These are phyloP conservation scores for Acacia pycnantha DNA, from an alignment of 331 rosid species.

Conservation along the genomic window DNA sequence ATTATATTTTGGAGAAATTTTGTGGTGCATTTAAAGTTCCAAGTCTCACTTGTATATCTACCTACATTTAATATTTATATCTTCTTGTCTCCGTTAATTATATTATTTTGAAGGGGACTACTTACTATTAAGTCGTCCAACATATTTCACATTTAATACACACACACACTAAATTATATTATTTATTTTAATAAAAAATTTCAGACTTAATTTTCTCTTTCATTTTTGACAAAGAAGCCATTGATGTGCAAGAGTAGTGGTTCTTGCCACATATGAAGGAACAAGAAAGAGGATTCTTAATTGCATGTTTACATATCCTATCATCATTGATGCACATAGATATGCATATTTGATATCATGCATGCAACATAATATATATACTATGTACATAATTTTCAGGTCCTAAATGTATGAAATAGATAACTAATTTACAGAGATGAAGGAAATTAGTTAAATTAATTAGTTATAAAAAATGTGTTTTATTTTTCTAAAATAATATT, in stretches of 20 bases:
- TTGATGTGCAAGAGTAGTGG: neutral
- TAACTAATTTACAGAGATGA: too few relatives aligned
- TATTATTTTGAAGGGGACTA: neutral
- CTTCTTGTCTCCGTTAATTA: slow-evolving; percentile 18
- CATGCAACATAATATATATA: neutral
- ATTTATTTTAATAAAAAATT: neutral
- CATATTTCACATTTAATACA: neutral
- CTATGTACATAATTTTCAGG: too few relatives aligned
- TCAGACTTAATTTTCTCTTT: neutral
- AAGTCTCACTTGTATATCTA: neutral
- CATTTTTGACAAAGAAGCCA: neutral
- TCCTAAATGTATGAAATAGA: too few relatives aligned
- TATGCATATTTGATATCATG: neutral
- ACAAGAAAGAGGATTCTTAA: neutral
- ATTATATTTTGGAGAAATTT: neutral
- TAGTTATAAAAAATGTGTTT: too few relatives aligned
- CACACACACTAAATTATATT: neutral
- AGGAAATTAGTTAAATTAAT: too few relatives aligned
- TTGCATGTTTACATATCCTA: neutral
- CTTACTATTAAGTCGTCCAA: neutral
- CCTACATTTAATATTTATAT: slow-evolving; percentile 14
- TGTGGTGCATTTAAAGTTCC: slow-evolving; percentile 20
- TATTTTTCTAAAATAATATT: too few relatives aligned
- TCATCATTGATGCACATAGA: neutral
- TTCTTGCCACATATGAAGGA: neutral